Conservation (phyloP, 2,329 filamentous ascomycete species). For the Trichoderma hamatum region DNA sequence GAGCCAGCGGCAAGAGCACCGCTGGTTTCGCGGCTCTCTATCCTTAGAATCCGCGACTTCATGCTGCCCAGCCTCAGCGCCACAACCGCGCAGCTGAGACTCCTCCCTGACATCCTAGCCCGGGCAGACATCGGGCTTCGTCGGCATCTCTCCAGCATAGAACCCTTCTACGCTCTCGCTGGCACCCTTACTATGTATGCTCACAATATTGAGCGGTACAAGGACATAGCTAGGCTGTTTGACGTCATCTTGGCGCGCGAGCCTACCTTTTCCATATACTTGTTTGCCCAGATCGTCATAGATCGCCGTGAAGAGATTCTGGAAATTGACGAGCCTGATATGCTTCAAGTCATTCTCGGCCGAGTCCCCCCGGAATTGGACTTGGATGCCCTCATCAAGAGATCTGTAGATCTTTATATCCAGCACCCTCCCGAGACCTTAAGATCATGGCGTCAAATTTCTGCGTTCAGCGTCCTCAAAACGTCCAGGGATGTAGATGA, state of each 20-base stretch:
- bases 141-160: conserved; percentile 72
- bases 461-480: conserved; percentile 78
- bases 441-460: conserved; percentile 72
- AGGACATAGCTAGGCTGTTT: conserved; percentile 86
- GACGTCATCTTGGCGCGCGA: conserved; percentile 87
- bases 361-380: conserved; percentile 83
- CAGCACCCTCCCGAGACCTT: conserved; percentile 73
- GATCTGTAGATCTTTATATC: conserved; percentile 65
- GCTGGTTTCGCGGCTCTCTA: conserved; percentile 78
- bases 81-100: conserved; percentile 79
- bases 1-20: conserved; percentile 61
- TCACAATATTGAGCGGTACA: conserved; percentile 90
- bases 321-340: conserved; percentile 88
- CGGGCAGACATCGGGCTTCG: conserved; percentile 72
- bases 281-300: conserved; percentile 87
- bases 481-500: conserved; percentile 64
- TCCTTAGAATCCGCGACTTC: conserved; percentile 92
- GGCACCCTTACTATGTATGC: conserved; percentile 95
- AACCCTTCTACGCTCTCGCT: conserved; percentile 92
- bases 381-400: conserved; percentile 73
- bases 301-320: conserved; percentile 82
- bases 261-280: conserved; percentile 86
- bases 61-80: conserved; percentile 89
- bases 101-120: conserved; percentile 81
- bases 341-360: conserved; percentile 85